Conservation (phyloP, 352 stramenopile genomes). For the Globisporangium parvum region DNA sequence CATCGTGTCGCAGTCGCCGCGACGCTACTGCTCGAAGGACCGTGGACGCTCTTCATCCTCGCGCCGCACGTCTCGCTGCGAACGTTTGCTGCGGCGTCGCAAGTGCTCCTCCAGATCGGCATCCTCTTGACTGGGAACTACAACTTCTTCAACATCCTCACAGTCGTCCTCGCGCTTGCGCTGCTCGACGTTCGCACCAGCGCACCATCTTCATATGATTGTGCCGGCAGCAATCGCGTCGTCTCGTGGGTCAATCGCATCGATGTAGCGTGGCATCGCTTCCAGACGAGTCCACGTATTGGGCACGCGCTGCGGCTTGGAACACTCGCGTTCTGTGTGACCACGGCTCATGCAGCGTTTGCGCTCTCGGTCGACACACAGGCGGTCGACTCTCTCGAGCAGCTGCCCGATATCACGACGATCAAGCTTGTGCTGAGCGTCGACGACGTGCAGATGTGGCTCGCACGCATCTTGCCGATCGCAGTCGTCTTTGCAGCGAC, state of each 20-base stretch:
- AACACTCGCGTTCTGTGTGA: not conserved
- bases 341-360: not conserved
- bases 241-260: not conserved
- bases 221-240: not conserved
- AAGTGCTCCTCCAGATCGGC: constrained; percentile 77
- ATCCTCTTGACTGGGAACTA: constrained; percentile 91
- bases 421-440: constrained; percentile 31
- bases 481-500: constrained; percentile 16
- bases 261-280: not conserved
- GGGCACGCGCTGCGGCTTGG: not conserved
- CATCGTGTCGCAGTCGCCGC: constrained; percentile 71
- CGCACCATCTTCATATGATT: not conserved
- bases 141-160: constrained; percentile 94
- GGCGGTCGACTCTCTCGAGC: not conserved
- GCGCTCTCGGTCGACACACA: not conserved
- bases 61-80: constrained; percentile 52
- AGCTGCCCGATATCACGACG: constrained; percentile 16
- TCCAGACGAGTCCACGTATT: not conserved
- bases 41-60: constrained; percentile 78
- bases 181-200: constrained; percentile 20
- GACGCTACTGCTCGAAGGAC: constrained; percentile 88
- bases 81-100: constrained; percentile 44
- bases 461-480: constrained; percentile 25
- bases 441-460: constrained; percentile 35
- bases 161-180: constrained; percentile 34